Evolutionary conservation across 2,329 filamentous ascomycete genomes (phyloP).

Genomic region (Chrysosphaeria jannelii): DNA sequence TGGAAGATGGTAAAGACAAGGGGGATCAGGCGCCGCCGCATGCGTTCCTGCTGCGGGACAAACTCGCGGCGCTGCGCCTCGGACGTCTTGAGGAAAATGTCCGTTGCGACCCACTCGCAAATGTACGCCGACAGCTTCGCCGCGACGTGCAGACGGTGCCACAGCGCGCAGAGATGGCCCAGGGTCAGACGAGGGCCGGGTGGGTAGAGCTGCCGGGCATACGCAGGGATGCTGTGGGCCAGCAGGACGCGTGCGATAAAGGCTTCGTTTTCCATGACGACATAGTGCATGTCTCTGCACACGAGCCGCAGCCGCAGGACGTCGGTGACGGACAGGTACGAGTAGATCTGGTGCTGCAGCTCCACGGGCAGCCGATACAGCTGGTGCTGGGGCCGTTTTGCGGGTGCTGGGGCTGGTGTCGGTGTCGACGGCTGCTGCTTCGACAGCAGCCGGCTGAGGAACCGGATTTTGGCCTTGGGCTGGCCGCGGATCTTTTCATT

Average conservation of each 20-base stretch:
- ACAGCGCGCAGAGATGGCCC: constrained; percentile 30
- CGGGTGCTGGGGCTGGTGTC: constrained; percentile 11
- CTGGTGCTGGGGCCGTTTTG: constrained; percentile 5
- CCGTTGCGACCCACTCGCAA: constrained; percentile 32
- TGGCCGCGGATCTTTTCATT: constrained; percentile 23
- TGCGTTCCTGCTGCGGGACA: constrained; percentile 27
- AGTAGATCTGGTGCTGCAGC: constrained; percentile 30
- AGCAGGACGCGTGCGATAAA: constrained; percentile 31
- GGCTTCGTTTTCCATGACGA: constrained; percentile 27
- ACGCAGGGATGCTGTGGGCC: constrained; percentile 25
- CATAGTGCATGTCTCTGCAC: constrained; percentile 26
- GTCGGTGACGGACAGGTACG: constrained; percentile 26
- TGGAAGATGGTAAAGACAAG: constrained; percentile 34
- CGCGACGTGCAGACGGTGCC: constrained; percentile 33
- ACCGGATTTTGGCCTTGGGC: constrained; percentile 35
- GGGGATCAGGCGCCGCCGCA: constrained; percentile 32
- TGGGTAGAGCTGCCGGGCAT: constrained; percentile 28
- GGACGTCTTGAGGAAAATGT: constrained; percentile 28
- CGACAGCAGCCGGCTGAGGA: constrained; percentile 31
- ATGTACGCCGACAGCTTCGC: constrained; percentile 30
- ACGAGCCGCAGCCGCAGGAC: constrained; percentile 26
- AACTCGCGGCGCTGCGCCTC: constrained; percentile 24
- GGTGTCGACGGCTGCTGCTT: constrained; percentile 24
- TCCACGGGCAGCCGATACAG: constrained; percentile 22
- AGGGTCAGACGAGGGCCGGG: constrained; percentile 20